phyloP scores from a whole-genome alignment of 1,284 basidiomycete species.

The Cryptococcus sp. region DNA sequence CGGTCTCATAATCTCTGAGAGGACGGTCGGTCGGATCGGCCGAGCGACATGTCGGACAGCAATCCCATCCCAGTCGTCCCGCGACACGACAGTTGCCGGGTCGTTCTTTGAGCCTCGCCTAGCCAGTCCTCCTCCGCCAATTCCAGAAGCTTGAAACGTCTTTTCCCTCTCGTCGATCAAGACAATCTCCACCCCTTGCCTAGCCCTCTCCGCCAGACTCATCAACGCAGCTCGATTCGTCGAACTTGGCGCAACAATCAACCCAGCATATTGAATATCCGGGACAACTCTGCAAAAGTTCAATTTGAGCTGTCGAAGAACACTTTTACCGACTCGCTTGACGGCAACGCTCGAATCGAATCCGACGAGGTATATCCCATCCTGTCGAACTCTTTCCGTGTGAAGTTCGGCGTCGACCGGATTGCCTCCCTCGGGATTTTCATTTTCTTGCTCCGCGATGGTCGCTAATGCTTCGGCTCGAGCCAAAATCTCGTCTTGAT shows the following conservation, averaged over 20 bases:
- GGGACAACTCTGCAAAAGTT: constrained; percentile 25
- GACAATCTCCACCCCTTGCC: constrained; percentile 20
- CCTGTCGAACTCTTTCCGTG: constrained; percentile 15
- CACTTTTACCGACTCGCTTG: constrained; percentile 26
- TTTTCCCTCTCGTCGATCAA: constrained; percentile 12
- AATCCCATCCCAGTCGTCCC: not conserved
- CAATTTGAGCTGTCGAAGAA: constrained; percentile 28
- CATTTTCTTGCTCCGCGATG: not conserved
- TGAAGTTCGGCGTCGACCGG: not conserved
- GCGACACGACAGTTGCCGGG: too few relatives aligned
- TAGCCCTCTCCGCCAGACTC: constrained; percentile 11
- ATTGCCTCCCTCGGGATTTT: not conserved
- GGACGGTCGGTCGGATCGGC: constrained; percentile 12
- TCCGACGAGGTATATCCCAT: constrained; percentile 25
- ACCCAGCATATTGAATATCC: constrained; percentile 21
- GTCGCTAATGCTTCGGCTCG: not conserved
- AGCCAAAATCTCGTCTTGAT: constrained; percentile 10
- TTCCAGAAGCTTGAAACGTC: too few relatives aligned
- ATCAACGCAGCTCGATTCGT: constrained; percentile 11
- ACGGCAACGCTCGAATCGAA: constrained; percentile 15
- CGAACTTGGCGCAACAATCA: constrained; percentile 24
- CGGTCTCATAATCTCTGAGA: constrained; percentile 10
- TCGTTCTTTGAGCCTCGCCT: too few relatives aligned
- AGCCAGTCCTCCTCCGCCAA: too few relatives aligned
- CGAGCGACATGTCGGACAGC: constrained; percentile 4